Evolutionary conservation across 257 asterid species (phyloP).

Genomic region (Solanum dulcamara): DNA sequence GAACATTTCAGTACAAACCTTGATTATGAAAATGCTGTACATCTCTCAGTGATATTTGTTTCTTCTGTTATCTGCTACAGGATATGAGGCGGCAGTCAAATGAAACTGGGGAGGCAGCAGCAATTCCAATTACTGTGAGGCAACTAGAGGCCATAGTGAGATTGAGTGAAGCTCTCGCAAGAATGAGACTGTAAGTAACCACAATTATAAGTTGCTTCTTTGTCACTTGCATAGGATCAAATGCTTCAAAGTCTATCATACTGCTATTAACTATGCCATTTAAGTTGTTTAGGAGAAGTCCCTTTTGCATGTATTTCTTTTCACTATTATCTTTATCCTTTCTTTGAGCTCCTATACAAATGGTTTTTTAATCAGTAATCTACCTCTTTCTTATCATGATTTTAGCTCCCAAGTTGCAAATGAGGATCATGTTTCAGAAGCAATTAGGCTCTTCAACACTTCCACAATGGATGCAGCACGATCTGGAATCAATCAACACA

Average conservation of each 20-base stretch:
- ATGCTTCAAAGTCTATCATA: not conserved
- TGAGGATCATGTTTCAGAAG: constrained; percentile 81
- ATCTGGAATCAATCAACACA: constrained; percentile 75
- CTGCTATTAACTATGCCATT: not conserved
- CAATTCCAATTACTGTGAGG: constrained; percentile 94
- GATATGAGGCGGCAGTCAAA: constrained; percentile 91
- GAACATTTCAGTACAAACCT: not conserved
- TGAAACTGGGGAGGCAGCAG: constrained; percentile 84
- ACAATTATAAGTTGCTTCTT: not conserved
- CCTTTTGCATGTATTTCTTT: not conserved
- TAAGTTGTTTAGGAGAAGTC: not conserved
- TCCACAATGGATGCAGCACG: constrained; percentile 96
- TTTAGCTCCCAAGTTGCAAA: constrained; percentile 67
- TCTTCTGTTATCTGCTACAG: constrained; percentile 24
- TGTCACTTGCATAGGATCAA: not conserved
- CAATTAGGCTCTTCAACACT: constrained; percentile 72
- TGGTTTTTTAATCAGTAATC: not conserved
- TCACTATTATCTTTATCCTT: not conserved
- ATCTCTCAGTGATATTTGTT: not conserved
- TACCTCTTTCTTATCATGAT: not conserved
- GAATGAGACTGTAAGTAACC: constrained; percentile 79
- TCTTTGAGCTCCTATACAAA: not conserved
- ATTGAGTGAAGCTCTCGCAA: constrained; percentile 91
- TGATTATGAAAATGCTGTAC: not conserved
- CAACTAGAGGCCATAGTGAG: constrained; percentile 96